Evolutionary conservation across 2,329 filamentous ascomycete species (phyloP).

Genomic region (Huntiella savannae): DNA sequence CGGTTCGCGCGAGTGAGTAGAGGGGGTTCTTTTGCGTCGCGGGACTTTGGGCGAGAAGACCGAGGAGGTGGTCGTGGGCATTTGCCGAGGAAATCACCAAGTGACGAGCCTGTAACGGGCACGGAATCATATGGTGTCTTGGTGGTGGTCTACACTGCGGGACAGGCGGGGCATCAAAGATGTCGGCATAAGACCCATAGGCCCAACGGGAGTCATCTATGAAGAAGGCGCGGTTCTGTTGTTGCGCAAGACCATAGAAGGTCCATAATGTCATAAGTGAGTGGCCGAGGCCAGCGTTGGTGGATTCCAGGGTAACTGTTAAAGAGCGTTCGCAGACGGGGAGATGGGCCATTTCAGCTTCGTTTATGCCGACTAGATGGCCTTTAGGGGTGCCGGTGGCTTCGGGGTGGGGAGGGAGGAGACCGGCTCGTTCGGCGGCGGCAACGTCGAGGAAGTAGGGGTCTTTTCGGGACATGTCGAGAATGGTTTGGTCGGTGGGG

Average conservation of each 20-base stretch:
- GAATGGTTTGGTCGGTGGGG: conserved; percentile 3
- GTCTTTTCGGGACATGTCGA: conserved; percentile 34
- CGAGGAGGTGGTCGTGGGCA: conserved; percentile 30
- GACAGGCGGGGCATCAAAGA: conserved; percentile 48
- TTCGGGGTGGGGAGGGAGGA: conserved; percentile 29
- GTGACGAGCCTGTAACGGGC: conserved; percentile 56
- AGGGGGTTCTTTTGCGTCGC: conserved; percentile 22
- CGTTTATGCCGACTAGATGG: conserved; percentile 29
- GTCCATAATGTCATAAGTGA: conserved; percentile 67
- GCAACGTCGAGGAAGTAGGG: conserved; percentile 54
- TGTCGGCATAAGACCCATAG: conserved; percentile 55
- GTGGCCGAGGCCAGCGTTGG: conserved; percentile 58
- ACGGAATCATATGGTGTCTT: conserved; percentile 59
- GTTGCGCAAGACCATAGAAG: conserved; percentile 59
- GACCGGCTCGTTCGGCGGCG: conserved; percentile 46
- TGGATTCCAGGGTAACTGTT: conserved; percentile 56
- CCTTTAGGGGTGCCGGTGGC: conserved; percentile 21
- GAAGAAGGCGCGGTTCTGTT: conserved; percentile 61
- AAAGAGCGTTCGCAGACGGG: conserved; percentile 50
- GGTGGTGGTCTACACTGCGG: conserved; percentile 53
- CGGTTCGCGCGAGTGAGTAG: conserved; percentile 47
- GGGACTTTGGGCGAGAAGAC: conserved; percentile 23
- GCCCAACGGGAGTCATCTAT: conserved; percentile 71
- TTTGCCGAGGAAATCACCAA: conserved; percentile 56
- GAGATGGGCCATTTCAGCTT: conserved; percentile 24